phyloP scores from a whole-genome alignment of 1,284 basidiomycete species.

The Xanthoconium separans region DNA sequence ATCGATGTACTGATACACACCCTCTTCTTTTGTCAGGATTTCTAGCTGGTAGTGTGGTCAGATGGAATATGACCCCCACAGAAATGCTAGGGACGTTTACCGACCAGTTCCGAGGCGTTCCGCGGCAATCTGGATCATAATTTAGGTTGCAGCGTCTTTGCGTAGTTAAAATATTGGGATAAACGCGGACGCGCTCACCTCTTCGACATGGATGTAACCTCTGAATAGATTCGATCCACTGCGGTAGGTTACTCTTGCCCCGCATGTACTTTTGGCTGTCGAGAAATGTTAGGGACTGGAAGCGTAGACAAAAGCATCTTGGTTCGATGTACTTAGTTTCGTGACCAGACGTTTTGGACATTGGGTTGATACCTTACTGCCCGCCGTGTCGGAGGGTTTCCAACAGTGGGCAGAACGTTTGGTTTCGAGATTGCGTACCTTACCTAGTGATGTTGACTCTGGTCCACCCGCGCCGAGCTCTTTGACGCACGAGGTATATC shows the following conservation, averaged over 20 bases:
- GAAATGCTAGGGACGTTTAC: constrained; percentile 22
- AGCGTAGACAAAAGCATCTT: too few species aligned
- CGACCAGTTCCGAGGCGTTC: constrained; percentile 9
- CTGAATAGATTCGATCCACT: background rate
- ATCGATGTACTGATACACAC: constrained; percentile 9
- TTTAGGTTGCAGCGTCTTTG: too few species aligned
- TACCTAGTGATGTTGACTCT: too few species aligned
- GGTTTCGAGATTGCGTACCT: too few species aligned
- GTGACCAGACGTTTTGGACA: too few species aligned
- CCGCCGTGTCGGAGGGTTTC: too few species aligned
- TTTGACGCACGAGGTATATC: background rate
- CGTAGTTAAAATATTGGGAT: background rate
- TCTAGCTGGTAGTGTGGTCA: constrained; percentile 30
- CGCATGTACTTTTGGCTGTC: background rate
- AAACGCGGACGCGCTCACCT: background rate
- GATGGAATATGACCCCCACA: constrained; percentile 32
- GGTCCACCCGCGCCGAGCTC: too few species aligned
- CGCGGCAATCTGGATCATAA: constrained; percentile 7
- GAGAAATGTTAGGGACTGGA: too few species aligned
- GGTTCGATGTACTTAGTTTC: too few species aligned
- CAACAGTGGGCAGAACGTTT: too few species aligned
- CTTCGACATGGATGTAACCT: background rate
- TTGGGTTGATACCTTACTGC: too few species aligned
- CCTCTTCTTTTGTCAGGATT: constrained; percentile 17
- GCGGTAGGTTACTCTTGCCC: background rate